Conservation (phyloP, 805 yeast species). For the Lipomyces kockii region DNA sequence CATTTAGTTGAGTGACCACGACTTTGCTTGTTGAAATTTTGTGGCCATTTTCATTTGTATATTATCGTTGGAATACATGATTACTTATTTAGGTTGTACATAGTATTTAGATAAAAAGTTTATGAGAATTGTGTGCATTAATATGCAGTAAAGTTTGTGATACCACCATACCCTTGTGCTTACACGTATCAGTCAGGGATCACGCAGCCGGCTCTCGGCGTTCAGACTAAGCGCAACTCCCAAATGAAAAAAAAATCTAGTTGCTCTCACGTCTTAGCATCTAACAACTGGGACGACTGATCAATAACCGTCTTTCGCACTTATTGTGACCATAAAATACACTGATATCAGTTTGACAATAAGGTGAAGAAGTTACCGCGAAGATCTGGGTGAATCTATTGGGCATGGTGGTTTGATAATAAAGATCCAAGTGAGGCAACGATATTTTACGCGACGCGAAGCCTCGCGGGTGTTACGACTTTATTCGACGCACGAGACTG, state of each 20-base stretch:
- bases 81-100: neutral
- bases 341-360: neutral
- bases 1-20: slow-evolving; percentile 64
- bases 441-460: neutral
- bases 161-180: neutral
- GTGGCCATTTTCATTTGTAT: neutral
- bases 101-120: neutral
- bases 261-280: neutral
- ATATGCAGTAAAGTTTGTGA: no score
- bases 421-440: neutral
- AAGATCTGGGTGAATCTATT: neutral
- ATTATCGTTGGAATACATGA: neutral
- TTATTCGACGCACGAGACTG: neutral
- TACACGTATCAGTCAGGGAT: neutral
- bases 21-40: neutral
- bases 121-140: neutral
- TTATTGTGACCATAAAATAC: neutral
- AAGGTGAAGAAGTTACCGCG: neutral
- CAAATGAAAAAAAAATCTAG: neutral
- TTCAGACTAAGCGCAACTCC: neutral
- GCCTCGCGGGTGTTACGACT: neutral
- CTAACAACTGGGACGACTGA: neutral
- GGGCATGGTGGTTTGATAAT: neutral
- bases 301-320: neutral
- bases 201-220: neutral